Evolutionary conservation across 2,329 filamentous ascomycete genomes (phyloP), one percentile per base, ranked within the genome.

Genomic region (Alternaria atra): DNA sequence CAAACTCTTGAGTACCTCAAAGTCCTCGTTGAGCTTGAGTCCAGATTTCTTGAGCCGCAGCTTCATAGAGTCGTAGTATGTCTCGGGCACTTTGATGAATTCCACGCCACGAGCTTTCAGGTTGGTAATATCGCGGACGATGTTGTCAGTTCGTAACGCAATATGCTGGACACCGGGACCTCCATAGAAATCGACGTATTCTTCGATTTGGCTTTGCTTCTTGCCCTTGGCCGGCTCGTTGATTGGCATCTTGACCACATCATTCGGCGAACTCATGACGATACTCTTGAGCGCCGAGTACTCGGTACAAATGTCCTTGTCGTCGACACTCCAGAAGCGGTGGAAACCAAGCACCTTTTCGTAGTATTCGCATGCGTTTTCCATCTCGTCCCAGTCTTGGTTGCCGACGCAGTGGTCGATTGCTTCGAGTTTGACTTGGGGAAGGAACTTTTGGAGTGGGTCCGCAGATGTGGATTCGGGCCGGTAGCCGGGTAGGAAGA

Each of bases 401-500:
- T 98, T 97, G 68, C 94, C 94, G 70, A 98, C 94, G 80, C 94
- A 97, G 85, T 98, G 94, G 82, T 98, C 94, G 81, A 98, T 93
- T 69, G 88, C 88, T 48, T 43, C 63, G 86, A 85, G 55, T 97
- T 86, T 9, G 13, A 97, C 86, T 0, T 81, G 71, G 0, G 93
- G 92, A 23, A 92, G 82, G 77, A 75, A 73, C n/a, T 66, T 55
- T 46, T 74, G 71, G 13, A 86, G 73, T 0, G 84, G 81, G 66
- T 89, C 86, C 25, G 71, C 66, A 20, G 58, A 8, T 23, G 12
- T 64, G 0, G 71, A 81, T 40, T 85, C 86, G 6, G 86, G 79
- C 44, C 89, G 87, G 83, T 91, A 98, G 8, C 93, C 93, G 0
- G 94, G 94, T 50, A 97, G 84, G 82, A 98, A 98, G 20, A 84